These are phyloP conservation scores for Solanum piurae DNA, from an alignment of 257 asterid species.

Conservation along the genomic window DNA sequence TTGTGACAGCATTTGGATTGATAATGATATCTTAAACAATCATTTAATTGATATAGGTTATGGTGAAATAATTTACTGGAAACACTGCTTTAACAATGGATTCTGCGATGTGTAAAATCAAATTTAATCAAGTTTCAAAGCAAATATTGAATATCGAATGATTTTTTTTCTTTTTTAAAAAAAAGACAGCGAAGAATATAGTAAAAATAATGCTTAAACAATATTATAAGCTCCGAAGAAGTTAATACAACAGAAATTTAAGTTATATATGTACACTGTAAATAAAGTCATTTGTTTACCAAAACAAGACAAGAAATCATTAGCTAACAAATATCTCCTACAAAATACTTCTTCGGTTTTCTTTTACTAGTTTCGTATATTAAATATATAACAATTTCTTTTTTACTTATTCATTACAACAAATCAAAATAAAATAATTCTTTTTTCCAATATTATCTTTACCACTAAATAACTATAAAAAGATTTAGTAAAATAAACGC, in stretches of 20 bases:
- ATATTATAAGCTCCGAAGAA: neutral
- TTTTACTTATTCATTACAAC: neutral
- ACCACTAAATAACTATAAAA: neutral
- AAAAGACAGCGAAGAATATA: neutral
- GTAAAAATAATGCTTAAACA: neutral
- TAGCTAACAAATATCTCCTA: neutral
- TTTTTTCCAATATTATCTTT: neutral
- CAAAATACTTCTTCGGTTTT: neutral
- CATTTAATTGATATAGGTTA: neutral
- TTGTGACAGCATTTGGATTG: neutral
- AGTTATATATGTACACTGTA: too few species aligned
- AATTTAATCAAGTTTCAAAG: accelerated
- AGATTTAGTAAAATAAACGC: neutral
- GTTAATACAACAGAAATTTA: neutral
- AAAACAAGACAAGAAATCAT: neutral
- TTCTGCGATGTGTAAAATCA: accelerated
- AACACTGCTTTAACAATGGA: neutral
- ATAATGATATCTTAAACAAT: neutral
- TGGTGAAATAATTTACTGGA: neutral
- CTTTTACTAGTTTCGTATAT: neutral
- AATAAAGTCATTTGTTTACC: neutral
- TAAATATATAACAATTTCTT: neutral
- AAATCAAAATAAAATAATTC: neutral
- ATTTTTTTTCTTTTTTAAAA: too few species aligned
- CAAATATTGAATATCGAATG: accelerated